Percentiles rank a stretch among this genome's conserved stretches.
These are phyloP conservation scores for Ambrosiella cleistominuta DNA, from an alignment of 2,329 filamentous ascomycete species.

Conservation along the genomic window DNA sequence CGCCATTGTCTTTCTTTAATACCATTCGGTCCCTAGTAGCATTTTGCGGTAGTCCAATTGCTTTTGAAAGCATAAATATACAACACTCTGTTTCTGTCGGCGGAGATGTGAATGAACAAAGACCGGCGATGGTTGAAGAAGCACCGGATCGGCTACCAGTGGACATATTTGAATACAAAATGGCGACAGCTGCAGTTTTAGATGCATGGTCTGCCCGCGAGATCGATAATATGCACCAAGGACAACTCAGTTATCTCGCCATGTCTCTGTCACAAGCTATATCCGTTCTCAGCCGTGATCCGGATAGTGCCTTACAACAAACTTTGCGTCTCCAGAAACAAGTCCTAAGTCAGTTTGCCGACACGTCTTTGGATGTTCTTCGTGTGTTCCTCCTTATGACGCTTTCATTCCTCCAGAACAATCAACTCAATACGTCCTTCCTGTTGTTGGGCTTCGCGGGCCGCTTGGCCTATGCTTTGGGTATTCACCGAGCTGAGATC, in stretches of 20 bases:
- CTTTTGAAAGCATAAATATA: not conserved
- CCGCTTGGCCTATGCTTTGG: conserved; percentile 34
- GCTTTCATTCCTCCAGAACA: not conserved
- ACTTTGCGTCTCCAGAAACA: not conserved
- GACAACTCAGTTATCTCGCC: not conserved
- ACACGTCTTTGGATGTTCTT: not conserved
- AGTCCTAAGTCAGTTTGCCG: not conserved
- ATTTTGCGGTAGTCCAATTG: conserved; percentile 16
- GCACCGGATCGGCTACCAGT: not conserved
- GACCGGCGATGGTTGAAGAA: not conserved
- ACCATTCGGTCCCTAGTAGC: conserved; percentile 33
- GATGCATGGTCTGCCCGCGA: not conserved
- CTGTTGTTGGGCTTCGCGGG: conserved; percentile 36
- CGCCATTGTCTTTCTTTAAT: conserved; percentile 37
- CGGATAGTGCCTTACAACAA: not conserved
- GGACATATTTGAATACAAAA: not conserved
- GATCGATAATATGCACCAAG: not conserved
- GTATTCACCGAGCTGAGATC: conserved; percentile 35
- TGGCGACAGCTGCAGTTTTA: not conserved
- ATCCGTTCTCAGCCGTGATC: not conserved
- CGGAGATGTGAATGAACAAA: not conserved
- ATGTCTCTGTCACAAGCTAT: not conserved
- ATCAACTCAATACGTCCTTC: conserved; percentile 30
- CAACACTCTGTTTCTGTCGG: not conserved
- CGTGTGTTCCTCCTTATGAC: not conserved